phyloP scores from a whole-genome alignment of 1,284 basidiomycete genomes.

The Schizophyllum amplum region DNA sequence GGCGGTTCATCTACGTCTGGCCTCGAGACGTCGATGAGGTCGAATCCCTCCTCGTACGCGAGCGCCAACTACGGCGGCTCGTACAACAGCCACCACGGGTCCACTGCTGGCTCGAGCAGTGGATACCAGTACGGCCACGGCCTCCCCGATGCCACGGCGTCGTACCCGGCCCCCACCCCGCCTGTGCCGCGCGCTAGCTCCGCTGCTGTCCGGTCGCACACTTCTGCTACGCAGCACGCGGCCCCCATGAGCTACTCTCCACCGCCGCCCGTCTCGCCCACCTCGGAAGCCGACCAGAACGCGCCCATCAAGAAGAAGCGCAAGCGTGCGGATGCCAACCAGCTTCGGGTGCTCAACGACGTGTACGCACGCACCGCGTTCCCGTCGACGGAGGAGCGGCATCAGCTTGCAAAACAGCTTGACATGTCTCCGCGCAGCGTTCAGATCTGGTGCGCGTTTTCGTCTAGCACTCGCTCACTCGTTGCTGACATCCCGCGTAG shows the following conservation, averaged over 20 bases:
- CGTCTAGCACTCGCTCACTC: constrained; percentile 10
- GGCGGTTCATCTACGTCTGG: not conserved
- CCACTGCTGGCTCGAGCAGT: not conserved
- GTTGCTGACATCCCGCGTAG: constrained; percentile 28
- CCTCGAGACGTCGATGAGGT: not conserved
- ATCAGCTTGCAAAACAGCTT: constrained; percentile 62
- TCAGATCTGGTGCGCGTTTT: constrained; percentile 73
- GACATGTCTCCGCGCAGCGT: constrained; percentile 80
- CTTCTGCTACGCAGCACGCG: not conserved
- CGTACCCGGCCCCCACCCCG: not conserved
- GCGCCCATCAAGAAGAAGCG: constrained; percentile 81
- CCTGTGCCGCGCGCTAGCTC: not conserved
- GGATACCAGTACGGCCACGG: not conserved
- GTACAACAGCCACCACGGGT: not conserved
- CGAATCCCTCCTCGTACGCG: not conserved
- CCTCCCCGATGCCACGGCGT: not conserved
- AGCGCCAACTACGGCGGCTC: not conserved
- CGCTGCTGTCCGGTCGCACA: not conserved
- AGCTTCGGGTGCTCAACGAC: constrained; percentile 73
- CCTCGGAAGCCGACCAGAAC: constrained; percentile 24
- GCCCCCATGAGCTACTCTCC: constrained; percentile 8
- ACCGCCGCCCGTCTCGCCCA: constrained; percentile 25
- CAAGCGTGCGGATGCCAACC: constrained; percentile 71
- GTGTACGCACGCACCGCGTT: constrained; percentile 74
- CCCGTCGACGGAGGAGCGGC: constrained; percentile 77